Evolutionary conservation across 768 basidiomycete genomes (phyloP).

Genomic region (Amanita jacksonii): DNA sequence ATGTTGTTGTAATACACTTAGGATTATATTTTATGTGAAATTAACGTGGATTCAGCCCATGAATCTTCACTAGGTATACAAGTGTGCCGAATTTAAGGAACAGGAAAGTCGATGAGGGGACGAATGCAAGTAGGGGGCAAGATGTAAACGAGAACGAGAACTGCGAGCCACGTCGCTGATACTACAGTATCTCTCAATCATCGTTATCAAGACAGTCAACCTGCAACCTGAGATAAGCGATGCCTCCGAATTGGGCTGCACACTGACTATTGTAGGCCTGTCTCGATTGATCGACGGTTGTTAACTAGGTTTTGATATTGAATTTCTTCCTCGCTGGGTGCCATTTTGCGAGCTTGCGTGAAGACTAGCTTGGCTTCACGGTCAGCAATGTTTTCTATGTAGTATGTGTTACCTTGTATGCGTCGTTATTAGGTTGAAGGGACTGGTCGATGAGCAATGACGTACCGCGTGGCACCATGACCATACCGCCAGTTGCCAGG

Average conservation of each 20-base stretch:
- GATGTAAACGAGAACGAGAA: background rate
- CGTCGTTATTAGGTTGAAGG: background rate
- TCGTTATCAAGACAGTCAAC: too few species aligned
- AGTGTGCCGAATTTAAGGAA: too few species aligned
- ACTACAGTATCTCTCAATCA: too few species aligned
- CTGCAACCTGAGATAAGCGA: too few species aligned
- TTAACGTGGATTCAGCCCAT: too few species aligned
- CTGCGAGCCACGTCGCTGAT: too few species aligned
- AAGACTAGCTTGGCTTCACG: conserved; percentile 84
- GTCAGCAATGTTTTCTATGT: conserved; percentile 78
- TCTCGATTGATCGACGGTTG: conserved; percentile 5
- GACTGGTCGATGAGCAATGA: background rate
- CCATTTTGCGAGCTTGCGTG: conserved; percentile 65
- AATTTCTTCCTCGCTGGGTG: conserved; percentile 7
- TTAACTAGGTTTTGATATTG: background rate
- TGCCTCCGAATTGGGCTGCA: too few species aligned
- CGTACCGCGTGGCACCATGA: conserved; percentile 83
- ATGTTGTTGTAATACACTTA: too few species aligned
- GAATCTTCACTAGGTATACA: too few species aligned
- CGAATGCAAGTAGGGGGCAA: background rate
- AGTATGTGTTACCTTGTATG: conserved; percentile 76
- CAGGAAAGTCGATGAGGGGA: too few species aligned
- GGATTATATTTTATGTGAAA: too few species aligned
- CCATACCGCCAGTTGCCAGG: conserved; percentile 76
- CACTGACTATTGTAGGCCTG: background rate